Evolutionary conservation across 1,284 basidiomycete genomes (phyloP).

Genomic region (Xerocomus minutiporus): DNA sequence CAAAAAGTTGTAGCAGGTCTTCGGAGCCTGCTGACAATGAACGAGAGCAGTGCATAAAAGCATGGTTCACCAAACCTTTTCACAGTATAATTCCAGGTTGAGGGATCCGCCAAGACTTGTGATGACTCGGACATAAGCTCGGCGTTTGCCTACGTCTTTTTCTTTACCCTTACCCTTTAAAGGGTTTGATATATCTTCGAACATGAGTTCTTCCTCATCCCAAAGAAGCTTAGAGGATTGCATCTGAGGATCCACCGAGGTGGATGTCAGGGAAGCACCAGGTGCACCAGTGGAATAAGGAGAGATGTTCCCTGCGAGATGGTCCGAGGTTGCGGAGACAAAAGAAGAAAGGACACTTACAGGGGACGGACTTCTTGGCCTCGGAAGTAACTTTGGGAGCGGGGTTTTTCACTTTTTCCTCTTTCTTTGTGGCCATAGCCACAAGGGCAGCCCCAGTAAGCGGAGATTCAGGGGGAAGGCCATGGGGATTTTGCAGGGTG

Average conservation of each 20-base stretch:
- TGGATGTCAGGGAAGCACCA: conserved; percentile 91
- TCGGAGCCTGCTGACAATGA: conserved; percentile 65
- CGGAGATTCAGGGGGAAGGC: conserved; percentile 54
- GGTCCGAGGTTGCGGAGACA: conserved; percentile 6
- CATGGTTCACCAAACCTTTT: conserved; percentile 52
- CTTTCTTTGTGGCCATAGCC: conserved; percentile 27
- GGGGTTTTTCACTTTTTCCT: conserved; percentile 34
- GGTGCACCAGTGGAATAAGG: conserved; percentile 88
- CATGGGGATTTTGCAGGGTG: conserved; percentile 87
- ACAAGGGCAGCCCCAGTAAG: conserved; percentile 34
- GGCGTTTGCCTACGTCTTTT: conserved; percentile 84
- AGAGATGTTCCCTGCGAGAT: conserved; percentile 75
- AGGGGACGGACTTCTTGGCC: conserved; percentile 58
- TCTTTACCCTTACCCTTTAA: conserved; percentile 82
- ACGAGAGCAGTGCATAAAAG: background rate
- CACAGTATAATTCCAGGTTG: conserved; percentile 90
- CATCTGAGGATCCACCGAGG: conserved; percentile 79
- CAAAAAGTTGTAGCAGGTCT: conserved; percentile 97
- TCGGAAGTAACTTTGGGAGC: conserved; percentile 37
- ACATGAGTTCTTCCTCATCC: conserved; percentile 94
- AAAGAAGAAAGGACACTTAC: conserved; percentile 38
- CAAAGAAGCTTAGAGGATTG: conserved; percentile 78
- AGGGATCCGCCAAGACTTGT: conserved; percentile 85
- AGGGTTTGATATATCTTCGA: conserved; percentile 78
- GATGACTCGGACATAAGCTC: conserved; percentile 86